Evolutionary conservation across 306 rosid species (phyloP).

Genomic region (Mimosa bimucronata): DNA sequence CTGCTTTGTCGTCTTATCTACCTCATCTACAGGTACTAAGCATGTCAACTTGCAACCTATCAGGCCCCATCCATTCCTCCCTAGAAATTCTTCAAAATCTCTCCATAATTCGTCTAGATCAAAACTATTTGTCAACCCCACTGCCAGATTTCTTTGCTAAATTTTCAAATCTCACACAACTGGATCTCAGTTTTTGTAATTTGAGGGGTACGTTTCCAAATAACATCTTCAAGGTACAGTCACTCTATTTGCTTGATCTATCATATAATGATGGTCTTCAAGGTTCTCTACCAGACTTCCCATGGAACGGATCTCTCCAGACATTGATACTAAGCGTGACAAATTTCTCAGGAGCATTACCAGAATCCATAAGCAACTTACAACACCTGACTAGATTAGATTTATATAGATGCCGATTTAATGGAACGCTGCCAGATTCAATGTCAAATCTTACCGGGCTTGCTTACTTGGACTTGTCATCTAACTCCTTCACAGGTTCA

Average conservation of each 20-base stretch:
- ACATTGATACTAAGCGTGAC: neutral
- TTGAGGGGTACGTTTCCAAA: slow-evolving; percentile 24
- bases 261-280: neutral
- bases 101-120: neutral
- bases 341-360: neutral
- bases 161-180: neutral
- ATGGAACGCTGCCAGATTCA: neutral
- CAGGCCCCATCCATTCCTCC: slow-evolving; percentile 31
- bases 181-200: neutral
- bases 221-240: slow-evolving; percentile 14
- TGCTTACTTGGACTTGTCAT: slow-evolving; percentile 1
- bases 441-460: slow-evolving; percentile 19
- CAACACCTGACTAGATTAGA: neutral
- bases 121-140: slow-evolving; percentile 4
- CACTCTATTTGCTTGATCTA: neutral
- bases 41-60: slow-evolving; percentile 9
- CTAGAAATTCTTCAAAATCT: neutral
- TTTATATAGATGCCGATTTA: neutral
- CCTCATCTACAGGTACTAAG: slow-evolving; percentile 24
- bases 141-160: slow-evolving; percentile 16
- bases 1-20: neutral
- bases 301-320: neutral
- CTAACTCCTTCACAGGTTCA: neutral
- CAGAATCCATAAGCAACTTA: neutral
- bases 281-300: slow-evolving; percentile 25